Base-by-base conservation (phyloP, 2,329 filamentous ascomycete genomes). In the Fusarium buharicum region DNA sequence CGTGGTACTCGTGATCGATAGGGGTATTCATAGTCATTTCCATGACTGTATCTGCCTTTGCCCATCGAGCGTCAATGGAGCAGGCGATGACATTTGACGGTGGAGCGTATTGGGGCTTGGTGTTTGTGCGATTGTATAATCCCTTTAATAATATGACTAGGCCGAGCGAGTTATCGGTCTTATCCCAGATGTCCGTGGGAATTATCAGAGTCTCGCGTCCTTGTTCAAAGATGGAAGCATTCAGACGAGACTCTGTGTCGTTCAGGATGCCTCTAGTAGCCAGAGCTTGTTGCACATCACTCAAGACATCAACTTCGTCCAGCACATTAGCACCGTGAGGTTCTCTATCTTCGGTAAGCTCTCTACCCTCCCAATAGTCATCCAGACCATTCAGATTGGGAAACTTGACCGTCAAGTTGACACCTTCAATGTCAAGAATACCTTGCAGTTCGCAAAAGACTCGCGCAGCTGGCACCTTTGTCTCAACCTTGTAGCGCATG, bases 401-500 rank as follows among this genome's bases (percentile, higher is more conserved):
- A 17, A 50, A 55, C 12, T 34, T 17, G 2, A 55, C 31, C 7
- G 38, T 50, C 18, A 55, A 17, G n/a, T 16, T 50, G 3, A 13
- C n/a, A 6, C 38, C 38, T 5, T 13, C n/a, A 4, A 44, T 11
- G 14, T 45, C 38, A 13, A 51, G 16, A 4, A 45, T 16, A 6
- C 39, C 39, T 36, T 36, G 33, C 10, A 36, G 33, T 17, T 37
- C 14, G 17, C 37, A 55, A 13, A 39, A 27, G 3, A 55, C 45
- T 10, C 50, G 33, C 10, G 45, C 50, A 4, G 55, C 50, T 9
- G 55, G 55, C 1, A 41, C 33, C 27, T 38, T 30, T 10, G 55
- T 58, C 6, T 53, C 38, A 6, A 50, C 44, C 8, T 30, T 9
- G 18, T 40, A 49, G 1, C 17, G 17, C 7, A n/a, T 45, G 6